These are phyloP conservation scores for Salmacisia buchloeana DNA, from an alignment of 1,284 basidiomycete genomes.

Conservation along the genomic window DNA sequence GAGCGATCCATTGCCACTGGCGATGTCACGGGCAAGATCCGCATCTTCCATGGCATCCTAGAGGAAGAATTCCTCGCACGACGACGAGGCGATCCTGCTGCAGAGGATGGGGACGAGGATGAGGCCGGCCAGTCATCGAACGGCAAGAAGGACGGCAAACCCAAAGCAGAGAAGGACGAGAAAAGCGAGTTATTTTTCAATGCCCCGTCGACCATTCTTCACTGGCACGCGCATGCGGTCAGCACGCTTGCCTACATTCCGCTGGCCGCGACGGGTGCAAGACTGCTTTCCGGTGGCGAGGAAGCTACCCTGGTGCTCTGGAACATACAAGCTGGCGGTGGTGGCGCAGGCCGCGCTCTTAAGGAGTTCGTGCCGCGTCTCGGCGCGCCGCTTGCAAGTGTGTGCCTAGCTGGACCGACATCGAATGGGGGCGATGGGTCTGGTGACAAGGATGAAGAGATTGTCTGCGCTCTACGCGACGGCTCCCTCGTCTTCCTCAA, in stretches of 20 bases:
- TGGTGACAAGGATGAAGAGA: conserved; percentile 67
- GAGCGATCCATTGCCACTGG: conserved; percentile 94
- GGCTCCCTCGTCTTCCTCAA: conserved; percentile 75
- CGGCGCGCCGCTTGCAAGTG: conserved; percentile 68
- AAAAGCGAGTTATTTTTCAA: conserved; percentile 12
- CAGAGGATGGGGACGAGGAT: no score
- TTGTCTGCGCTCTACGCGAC: conserved; percentile 75
- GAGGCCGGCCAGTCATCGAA: not conserved
- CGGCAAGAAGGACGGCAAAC: not conserved
- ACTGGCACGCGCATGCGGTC: conserved; percentile 98
- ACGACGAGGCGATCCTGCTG: not conserved
- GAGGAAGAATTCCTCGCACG: conserved; percentile 3
- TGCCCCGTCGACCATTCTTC: conserved; percentile 74
- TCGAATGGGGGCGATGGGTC: not conserved
- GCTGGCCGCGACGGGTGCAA: conserved; percentile 66
- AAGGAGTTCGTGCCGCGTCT: conserved; percentile 75
- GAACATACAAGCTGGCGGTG: conserved; percentile 51
- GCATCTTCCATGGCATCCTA: conserved; percentile 53
- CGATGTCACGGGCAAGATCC: conserved; percentile 75
- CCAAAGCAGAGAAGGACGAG: not conserved
- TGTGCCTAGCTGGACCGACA: conserved; percentile 61
- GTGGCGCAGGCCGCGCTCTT: conserved; percentile 55
- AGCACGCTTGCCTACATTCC: conserved; percentile 78
- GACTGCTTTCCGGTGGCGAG: conserved; percentile 89
- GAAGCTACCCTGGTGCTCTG: conserved; percentile 93